These are phyloP conservation scores for Debaryomycetaceae sp. DNA, from an alignment of 1,139 yeast species.

Conservation along the genomic window DNA sequence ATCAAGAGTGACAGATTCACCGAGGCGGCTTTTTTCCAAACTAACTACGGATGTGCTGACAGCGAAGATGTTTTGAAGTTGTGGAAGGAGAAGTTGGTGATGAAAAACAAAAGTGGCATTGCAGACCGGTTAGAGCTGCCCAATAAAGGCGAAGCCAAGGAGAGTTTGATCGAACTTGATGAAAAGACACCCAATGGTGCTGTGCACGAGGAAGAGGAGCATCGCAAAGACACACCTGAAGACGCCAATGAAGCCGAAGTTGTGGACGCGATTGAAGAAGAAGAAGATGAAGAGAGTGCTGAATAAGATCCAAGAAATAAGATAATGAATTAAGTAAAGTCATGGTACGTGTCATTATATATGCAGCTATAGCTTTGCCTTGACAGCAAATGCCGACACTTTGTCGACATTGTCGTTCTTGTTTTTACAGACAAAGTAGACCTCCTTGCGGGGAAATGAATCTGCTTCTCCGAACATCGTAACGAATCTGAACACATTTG, in stretches of 20 bases:
- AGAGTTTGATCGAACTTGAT: conserved; percentile 29
- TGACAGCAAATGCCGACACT: conserved; percentile 34
- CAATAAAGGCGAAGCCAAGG: conserved; percentile 19
- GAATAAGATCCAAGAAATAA: conserved; percentile 10
- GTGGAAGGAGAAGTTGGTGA: conserved; percentile 63
- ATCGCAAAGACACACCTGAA: conserved; percentile 13
- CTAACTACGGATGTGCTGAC: conserved; percentile 62
- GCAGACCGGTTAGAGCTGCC: conserved; percentile 55
- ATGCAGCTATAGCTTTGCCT: conserved; percentile 4
- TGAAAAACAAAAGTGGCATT: conserved; percentile 50
- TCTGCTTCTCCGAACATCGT: conserved; percentile 19
- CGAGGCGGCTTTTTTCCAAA: conserved; percentile 81
- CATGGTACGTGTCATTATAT: conserved; percentile 9
- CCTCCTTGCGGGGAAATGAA: conserved; percentile 42
- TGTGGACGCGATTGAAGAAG: conserved; percentile 12
- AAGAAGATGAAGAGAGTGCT: conserved; percentile 15
- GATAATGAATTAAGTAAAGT: no score
- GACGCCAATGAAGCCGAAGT: conserved; percentile 6
- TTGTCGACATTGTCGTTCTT: conserved; percentile 46
- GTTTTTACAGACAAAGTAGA: conserved; percentile 63
- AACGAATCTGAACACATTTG: conserved; percentile 57
- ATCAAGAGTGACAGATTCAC: conserved; percentile 66
- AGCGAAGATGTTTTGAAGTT: conserved; percentile 41
- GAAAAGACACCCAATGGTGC: conserved; percentile 10
- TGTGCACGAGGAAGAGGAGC: no score